These are phyloP conservation scores for Chimonanthus salicifolius DNA, from an alignment of 164 flowering plant species.

Conservation along the genomic window DNA sequence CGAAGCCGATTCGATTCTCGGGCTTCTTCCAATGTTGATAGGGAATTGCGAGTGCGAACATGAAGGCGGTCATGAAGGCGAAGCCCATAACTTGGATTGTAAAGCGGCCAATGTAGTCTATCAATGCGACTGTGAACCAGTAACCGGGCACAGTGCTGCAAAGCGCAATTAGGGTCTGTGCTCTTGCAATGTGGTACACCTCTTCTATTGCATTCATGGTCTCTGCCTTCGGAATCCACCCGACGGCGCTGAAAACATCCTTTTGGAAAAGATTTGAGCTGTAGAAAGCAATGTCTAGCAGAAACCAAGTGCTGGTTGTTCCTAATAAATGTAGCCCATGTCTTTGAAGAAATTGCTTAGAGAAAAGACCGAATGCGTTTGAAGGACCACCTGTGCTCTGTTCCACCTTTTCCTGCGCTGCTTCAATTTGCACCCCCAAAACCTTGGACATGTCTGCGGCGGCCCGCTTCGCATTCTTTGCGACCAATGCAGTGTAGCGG, in stretches of 20 bases:
- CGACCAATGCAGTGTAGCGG: constrained; percentile 56
- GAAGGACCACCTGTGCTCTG: neutral
- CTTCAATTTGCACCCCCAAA: constrained; percentile 25
- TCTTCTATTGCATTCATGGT: constrained; percentile 29
- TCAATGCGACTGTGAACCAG: constrained; percentile 35
- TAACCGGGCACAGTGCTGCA: constrained; percentile 34
- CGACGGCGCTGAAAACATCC: constrained; percentile 26
- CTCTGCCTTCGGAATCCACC: constrained; percentile 31
- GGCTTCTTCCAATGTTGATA: constrained; percentile 12
- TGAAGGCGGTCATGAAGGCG: constrained; percentile 34
- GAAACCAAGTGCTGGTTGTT: constrained; percentile 31
- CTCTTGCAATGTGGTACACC: constrained; percentile 24
- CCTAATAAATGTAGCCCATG: constrained; percentile 16
- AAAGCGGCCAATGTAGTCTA: constrained; percentile 28
- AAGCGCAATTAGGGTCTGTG: constrained; percentile 31
- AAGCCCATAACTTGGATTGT: constrained; percentile 34
- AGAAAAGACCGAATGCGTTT: constrained; percentile 9
- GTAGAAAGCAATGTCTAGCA: constrained; percentile 41
- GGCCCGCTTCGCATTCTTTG: constrained; percentile 43
- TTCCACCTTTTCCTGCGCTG: constrained; percentile 25
- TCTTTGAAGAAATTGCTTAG: constrained; percentile 14
- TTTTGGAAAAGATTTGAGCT: constrained; percentile 34
- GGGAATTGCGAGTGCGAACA: constrained; percentile 25
- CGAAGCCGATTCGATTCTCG: constrained; percentile 13
- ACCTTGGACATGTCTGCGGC: constrained; percentile 41